Evolutionary conservation across 129 eudicot species (phyloP), one percentile per base, ranked within the genome.

Genomic region (Artemisia annua): DNA sequence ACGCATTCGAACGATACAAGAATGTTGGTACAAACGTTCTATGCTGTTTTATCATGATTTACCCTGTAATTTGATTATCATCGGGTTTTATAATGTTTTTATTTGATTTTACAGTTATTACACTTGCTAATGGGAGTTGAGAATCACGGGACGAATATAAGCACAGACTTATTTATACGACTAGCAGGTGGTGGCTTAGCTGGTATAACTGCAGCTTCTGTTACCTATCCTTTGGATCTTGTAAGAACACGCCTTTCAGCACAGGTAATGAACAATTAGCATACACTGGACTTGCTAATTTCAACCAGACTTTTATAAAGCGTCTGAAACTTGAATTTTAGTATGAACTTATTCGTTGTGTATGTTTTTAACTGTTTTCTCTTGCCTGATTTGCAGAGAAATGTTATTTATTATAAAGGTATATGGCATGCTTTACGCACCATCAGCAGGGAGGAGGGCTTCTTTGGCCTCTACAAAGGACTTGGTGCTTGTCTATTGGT

Each of bases 401-500:
- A 93, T 86, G 87, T 86, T 62, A 82, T 79, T 8, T 89, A 93
- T 67, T 93, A 93, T 64, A 87, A 67, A 80, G 98, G 98, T 55
- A 93, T 93, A 48, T 84, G 88, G 91, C 98, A 89, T 75, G 80
- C 98, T 56, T 72, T 94, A 64, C 78, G 75, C 48, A 95, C 96
- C 79, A 95, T 95, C 67, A 81, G 87, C 77, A 88, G 75, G 71
- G 99, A 95, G 81, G 99, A 95, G 72, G 94, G 99, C 11, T 2
- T 80, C 8, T 67, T 78, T 76, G 94, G 96, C 22, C 97, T 95
- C 35, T 90, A 95, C 80, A 95, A 95, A 82, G 99, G 99, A 80
- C 96, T 95, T 68, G 99, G 99, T 11, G 93, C 97, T 30, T 88
- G 97, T 50, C 74, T 95, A 50, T 75, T 95, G 99, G 99, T 95